Percentiles rank a stretch among this genome's conserved stretches.
Evolutionary conservation across 2,329 filamentous ascomycete species (phyloP).

Genomic region (Myriosclerotinia curreyana): DNA sequence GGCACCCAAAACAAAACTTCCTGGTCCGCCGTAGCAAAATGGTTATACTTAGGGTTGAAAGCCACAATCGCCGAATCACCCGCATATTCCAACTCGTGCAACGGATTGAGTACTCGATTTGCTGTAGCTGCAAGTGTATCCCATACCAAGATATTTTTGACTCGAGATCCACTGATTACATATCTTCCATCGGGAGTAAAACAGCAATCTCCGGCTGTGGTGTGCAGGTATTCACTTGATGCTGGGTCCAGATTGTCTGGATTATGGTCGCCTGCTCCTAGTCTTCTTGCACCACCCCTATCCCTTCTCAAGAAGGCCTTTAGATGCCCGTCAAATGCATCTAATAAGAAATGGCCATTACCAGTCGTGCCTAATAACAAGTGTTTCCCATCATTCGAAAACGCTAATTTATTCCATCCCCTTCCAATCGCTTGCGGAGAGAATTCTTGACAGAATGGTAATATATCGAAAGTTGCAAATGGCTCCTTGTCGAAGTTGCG

Average conservation of each 20-base stretch:
- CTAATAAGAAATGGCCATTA: slow-evolving; percentile 84
- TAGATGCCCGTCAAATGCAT: slow-evolving; percentile 81
- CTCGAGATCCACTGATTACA: slow-evolving; percentile 73
- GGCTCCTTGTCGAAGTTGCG: slow-evolving; percentile 92
- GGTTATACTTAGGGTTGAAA: slow-evolving; percentile 88
- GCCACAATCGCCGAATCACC: slow-evolving; percentile 71
- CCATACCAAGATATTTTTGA: slow-evolving; percentile 78
- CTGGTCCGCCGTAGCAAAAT: slow-evolving; percentile 85
- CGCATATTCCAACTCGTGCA: slow-evolving; percentile 62
- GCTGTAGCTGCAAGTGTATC: slow-evolving; percentile 62
- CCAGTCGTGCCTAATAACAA: slow-evolving; percentile 82
- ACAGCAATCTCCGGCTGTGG: slow-evolving; percentile 74
- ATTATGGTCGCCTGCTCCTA: slow-evolving; percentile 52
- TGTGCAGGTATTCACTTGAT: slow-evolving; percentile 41
- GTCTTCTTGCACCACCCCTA: slow-evolving; percentile 51
- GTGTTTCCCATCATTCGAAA: slow-evolving; percentile 91
- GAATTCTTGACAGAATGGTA: slow-evolving; percentile 51
- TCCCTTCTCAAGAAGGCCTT: slow-evolving; percentile 68
- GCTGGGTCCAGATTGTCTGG: slow-evolving; percentile 32
- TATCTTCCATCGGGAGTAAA: slow-evolving; percentile 88
- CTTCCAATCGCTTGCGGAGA: slow-evolving; percentile 50
- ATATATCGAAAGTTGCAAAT: slow-evolving; percentile 79
- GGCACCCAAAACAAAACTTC: slow-evolving; percentile 79
- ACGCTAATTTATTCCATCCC: slow-evolving; percentile 89
- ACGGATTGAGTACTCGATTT: slow-evolving; percentile 61